Percentiles rank a stretch among this genome's conserved stretches.
Evolutionary conservation across 1,139 yeast genomes (phyloP).

Genomic region (Blastobotrys proliferans): DNA sequence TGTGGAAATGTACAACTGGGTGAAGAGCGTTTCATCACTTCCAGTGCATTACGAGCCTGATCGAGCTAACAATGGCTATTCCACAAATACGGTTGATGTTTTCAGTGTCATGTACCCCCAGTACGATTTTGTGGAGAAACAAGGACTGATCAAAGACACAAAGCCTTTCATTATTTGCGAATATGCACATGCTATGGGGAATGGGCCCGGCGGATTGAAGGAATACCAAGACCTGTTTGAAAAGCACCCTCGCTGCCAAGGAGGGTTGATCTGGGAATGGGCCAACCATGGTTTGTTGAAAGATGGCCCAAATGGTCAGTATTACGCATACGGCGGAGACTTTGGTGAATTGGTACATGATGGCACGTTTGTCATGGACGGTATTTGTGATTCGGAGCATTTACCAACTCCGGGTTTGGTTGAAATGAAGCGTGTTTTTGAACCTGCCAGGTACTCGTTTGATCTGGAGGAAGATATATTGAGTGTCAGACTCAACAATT

Average conservation of each 20-base stretch:
- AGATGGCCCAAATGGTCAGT: constrained; percentile 7
- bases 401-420: constrained; percentile 37
- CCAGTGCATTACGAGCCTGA: constrained; percentile 36
- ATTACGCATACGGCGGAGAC: constrained; percentile 35
- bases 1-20: constrained; percentile 31
- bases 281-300: constrained; percentile 36
- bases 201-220: constrained; percentile 37
- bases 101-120: constrained; percentile 36
- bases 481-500: constrained; percentile 5
- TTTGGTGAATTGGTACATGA: constrained; percentile 38
- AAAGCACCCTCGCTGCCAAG: constrained; percentile 32
- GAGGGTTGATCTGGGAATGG: constrained; percentile 43
- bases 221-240: constrained; percentile 37
- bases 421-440: constrained; percentile 34
- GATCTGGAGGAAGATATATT: background rate
- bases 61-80: constrained; percentile 23
- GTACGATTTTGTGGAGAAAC: constrained; percentile 26
- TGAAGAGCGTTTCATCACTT: constrained; percentile 26
- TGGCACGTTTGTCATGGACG: constrained; percentile 39
- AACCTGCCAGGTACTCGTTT: constrained; percentile 27
- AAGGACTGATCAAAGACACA: constrained; percentile 21
- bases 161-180: constrained; percentile 38
- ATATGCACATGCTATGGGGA: constrained; percentile 41
- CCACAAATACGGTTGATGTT: constrained; percentile 33
- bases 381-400: constrained; percentile 35